phyloP scores from a whole-genome alignment of 1,284 basidiomycete genomes.

The Microstroma glucosiphilum region DNA sequence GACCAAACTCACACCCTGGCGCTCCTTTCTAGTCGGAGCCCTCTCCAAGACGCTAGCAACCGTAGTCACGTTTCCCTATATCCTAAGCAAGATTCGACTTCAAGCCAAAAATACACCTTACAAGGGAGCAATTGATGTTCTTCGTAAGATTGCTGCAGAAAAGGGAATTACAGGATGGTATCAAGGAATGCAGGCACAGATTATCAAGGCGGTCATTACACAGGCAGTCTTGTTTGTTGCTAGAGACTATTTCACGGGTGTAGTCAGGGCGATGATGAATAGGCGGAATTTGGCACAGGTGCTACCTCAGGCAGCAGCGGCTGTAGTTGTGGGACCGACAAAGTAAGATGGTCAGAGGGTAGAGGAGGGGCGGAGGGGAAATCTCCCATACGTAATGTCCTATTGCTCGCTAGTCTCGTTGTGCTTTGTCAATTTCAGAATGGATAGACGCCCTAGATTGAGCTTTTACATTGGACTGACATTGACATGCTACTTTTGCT shows the following conservation, averaged over 20 bases:
- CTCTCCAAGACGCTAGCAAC: conserved; percentile 93
- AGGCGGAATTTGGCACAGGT: too few relatives aligned
- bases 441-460: too few relatives aligned
- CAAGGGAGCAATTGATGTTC: conserved; percentile 68
- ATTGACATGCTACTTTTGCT: too few relatives aligned
- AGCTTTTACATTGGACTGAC: too few relatives aligned
- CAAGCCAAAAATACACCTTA: conserved; percentile 65
- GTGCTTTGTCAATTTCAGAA: too few relatives aligned
- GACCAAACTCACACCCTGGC: conserved; percentile 67
- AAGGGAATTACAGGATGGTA: conserved; percentile 73
- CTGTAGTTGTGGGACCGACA: too few relatives aligned
- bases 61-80: conserved; percentile 53
- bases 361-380: too few relatives aligned
- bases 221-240: conserved; percentile 58
- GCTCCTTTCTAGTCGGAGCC: conserved; percentile 83
- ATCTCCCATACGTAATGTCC: too few relatives aligned
- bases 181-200: conserved; percentile 86
- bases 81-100: conserved; percentile 94
- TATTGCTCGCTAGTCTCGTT: too few relatives aligned
- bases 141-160: conserved; percentile 66
- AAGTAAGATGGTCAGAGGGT: too few relatives aligned
- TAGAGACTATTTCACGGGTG: conserved; percentile 31
- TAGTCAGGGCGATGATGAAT: conserved; percentile 9
- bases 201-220: conserved; percentile 77
- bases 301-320: too few relatives aligned